Conservation (phyloP, 2,329 filamentous ascomycete species). For the Colletotrichum sp. region DNA sequence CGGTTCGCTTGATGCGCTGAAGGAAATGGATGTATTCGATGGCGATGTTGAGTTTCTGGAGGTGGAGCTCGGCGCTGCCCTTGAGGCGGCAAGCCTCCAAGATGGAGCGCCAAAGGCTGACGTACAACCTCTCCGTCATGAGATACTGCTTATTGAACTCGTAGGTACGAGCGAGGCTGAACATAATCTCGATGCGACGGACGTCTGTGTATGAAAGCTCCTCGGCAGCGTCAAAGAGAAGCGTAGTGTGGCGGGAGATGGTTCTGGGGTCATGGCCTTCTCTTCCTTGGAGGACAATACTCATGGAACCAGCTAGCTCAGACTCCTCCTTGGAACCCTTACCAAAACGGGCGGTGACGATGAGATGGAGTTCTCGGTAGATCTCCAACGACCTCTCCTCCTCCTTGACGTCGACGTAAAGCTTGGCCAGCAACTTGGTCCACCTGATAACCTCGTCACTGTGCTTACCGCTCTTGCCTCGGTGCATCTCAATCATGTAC, state of each 20-base stretch:
- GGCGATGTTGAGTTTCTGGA: slow-evolving; percentile 42
- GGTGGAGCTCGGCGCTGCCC: slow-evolving; percentile 35
- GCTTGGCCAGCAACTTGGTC: slow-evolving; percentile 38
- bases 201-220: slow-evolving; percentile 36
- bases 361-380: slow-evolving; percentile 38
- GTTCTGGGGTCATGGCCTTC: background rate
- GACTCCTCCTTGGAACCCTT: slow-evolving; percentile 33
- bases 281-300: slow-evolving; percentile 32
- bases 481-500: slow-evolving; percentile 42
- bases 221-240: slow-evolving; percentile 40
- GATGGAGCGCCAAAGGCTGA: slow-evolving; percentile 44
- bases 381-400: slow-evolving; percentile 34
- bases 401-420: slow-evolving; percentile 41
- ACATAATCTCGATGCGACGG: slow-evolving; percentile 36
- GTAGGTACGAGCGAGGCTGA: slow-evolving; percentile 39
- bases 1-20: slow-evolving; percentile 30
- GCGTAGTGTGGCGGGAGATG: background rate
- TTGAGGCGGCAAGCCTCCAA: slow-evolving; percentile 34
- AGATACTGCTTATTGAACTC: slow-evolving; percentile 34
- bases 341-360: slow-evolving; percentile 35
- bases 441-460: slow-evolving; percentile 41
- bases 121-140: slow-evolving; percentile 42
- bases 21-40: slow-evolving; percentile 42
- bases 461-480: slow-evolving; percentile 34
- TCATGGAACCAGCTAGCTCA: slow-evolving; percentile 34